Percentiles rank a stretch among this genome's conserved stretches.
These are phyloP conservation scores for Gaeumannomyces sp. DNA, from an alignment of 2,329 filamentous ascomycete species.

Conservation along the genomic window DNA sequence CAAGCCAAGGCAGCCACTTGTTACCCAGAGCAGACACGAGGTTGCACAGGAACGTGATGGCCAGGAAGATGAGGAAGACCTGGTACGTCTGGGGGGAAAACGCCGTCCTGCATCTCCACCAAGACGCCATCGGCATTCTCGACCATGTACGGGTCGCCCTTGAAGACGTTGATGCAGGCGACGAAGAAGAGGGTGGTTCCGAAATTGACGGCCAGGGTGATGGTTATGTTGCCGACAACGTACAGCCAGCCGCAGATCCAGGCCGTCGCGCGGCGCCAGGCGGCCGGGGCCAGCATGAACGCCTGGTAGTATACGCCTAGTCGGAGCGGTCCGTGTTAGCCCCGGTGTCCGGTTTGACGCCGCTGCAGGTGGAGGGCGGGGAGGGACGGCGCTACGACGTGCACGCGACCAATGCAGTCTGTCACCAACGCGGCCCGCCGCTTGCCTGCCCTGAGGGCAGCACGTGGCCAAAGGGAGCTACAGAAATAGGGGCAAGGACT, in stretches of 20 bases:
- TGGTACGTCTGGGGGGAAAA: conserved; percentile 53
- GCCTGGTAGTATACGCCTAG: conserved; percentile 65
- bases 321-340: neutral
- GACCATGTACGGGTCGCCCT: conserved; percentile 23
- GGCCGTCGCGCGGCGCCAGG: conserved; percentile 56
- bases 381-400: neutral
- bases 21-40: conserved; percentile 62
- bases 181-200: conserved; percentile 63
- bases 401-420: neutral
- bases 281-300: conserved; percentile 61
- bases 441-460: no score
- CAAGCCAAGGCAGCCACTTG: conserved; percentile 58
- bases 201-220: conserved; percentile 77
- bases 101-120: neutral
- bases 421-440: neutral
- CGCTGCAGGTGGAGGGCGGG: neutral
- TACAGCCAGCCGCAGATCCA: conserved; percentile 74
- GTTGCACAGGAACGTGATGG: conserved; percentile 58
- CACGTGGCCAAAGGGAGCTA: no score
- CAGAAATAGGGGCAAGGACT: neutral
- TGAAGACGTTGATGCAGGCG: conserved; percentile 50
- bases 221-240: conserved; percentile 73
- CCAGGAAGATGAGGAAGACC: conserved; percentile 65
- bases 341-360: neutral
- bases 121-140: neutral